phyloP scores from a whole-genome alignment of 176 grass and related monocot species.

The Juncus inflexus region DNA sequence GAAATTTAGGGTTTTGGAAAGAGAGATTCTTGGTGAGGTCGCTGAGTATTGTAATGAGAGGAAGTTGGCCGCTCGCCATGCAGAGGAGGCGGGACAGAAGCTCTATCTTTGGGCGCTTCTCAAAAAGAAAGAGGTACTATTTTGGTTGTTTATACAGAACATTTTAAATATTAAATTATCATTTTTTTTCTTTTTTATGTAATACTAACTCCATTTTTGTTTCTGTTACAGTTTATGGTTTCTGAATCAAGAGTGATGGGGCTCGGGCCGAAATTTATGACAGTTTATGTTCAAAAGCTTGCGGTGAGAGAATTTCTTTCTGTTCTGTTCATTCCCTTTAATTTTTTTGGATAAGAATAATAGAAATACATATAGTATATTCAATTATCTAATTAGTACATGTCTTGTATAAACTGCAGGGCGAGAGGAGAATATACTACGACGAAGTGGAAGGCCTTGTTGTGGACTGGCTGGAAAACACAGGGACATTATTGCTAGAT shows the following conservation, averaged over 20 bases:
- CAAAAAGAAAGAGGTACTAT: constrained; percentile 72
- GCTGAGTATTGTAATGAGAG: constrained; percentile 84
- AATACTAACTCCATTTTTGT: neutral
- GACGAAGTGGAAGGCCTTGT: constrained; percentile 73
- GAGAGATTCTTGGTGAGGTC: constrained; percentile 53
- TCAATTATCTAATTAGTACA: constrained; percentile 11
- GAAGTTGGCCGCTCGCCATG: constrained; percentile 66
- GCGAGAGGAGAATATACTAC: constrained; percentile 89
- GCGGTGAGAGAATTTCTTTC: constrained; percentile 45
- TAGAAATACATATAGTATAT: neutral
- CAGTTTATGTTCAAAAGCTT: constrained; percentile 75
- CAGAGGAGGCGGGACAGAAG: constrained; percentile 80
- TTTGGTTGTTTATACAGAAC: constrained; percentile 5
- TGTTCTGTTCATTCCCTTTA: constrained; percentile 12
- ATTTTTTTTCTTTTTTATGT: constrained; percentile 5
- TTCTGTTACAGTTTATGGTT: constrained; percentile 47
- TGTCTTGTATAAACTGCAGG: constrained; percentile 44
- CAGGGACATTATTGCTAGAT: constrained; percentile 71
- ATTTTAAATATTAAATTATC: neutral
- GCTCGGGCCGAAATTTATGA: constrained; percentile 91
- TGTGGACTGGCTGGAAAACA: constrained; percentile 82
- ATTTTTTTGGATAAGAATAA: neutral
- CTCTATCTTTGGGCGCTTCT: constrained; percentile 87
- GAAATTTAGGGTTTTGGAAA: constrained; percentile 62
- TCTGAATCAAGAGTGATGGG: constrained; percentile 78